Evolutionary conservation across 495 filamentous ascomycete species (phyloP).

Genomic region (Aspergillus bertholletiae): DNA sequence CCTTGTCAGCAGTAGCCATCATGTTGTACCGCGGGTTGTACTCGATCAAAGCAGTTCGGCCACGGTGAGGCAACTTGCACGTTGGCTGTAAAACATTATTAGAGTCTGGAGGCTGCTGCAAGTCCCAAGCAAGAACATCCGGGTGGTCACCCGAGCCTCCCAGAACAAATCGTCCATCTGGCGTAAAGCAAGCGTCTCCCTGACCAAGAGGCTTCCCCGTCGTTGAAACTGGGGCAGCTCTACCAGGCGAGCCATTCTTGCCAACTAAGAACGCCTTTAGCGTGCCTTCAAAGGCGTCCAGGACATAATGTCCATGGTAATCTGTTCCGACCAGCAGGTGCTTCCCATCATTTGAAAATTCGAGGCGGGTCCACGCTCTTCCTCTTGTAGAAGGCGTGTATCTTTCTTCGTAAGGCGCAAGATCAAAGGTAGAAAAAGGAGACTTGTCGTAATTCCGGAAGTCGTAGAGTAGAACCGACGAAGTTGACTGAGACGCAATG

Average conservation of each 20-base stretch:
- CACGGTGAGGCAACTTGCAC: conserved; percentile 59
- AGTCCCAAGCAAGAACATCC: conserved; percentile 82
- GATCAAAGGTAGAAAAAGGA: conserved; percentile 83
- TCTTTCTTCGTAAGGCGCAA: conserved; percentile 56
- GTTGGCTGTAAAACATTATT: conserved; percentile 60
- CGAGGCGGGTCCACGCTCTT: conserved; percentile 74
- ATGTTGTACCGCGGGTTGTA: conserved; percentile 90
- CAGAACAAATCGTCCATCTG: conserved; percentile 82
- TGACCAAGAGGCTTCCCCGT: conserved; percentile 52
- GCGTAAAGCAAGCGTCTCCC: conserved; percentile 84
- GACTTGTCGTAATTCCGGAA: conserved; percentile 86
- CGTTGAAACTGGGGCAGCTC: conserved; percentile 43
- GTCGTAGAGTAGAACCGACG: conserved; percentile 84
- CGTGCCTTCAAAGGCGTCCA: conserved; percentile 83
- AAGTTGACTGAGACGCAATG: conserved; percentile 74
- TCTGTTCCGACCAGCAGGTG: conserved; percentile 77
- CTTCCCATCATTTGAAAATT: conserved; percentile 95
- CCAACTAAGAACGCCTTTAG: conserved; percentile 61
- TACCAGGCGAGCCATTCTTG: conserved; percentile 40
- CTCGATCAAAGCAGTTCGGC: conserved; percentile 69
- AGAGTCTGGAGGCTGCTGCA: conserved; percentile 47
- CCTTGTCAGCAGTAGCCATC: conserved; percentile 81
- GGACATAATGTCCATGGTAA: conserved; percentile 74
- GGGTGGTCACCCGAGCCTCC: conserved; percentile 67
- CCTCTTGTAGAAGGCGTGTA: conserved; percentile 47